These are phyloP conservation scores for Russula compacta DNA, from an alignment of 768 basidiomycete genomes.

Conservation along the genomic window DNA sequence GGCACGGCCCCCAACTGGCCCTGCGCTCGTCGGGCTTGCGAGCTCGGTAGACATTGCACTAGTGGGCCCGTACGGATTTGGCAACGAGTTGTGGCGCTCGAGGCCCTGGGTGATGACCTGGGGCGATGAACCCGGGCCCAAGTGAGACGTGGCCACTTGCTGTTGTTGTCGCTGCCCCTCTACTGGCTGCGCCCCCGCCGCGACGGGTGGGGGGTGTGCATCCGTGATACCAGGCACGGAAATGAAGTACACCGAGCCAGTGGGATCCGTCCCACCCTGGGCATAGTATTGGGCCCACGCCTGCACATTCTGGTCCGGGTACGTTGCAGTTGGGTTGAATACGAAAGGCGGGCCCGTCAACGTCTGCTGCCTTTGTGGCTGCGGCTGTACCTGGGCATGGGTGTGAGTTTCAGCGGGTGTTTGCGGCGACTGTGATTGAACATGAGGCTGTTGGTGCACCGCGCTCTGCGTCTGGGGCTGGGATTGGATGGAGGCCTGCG, in stretches of 20 bases:
- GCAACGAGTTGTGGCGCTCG: slow-evolving; percentile 10
- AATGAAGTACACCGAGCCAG: slow-evolving; percentile 74
- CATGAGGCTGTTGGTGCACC: slow-evolving; percentile 12
- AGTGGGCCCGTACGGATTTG: slow-evolving; percentile 11
- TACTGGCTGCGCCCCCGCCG: not conserved
- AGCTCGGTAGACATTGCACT: not conserved
- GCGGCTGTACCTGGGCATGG: slow-evolving; percentile 17
- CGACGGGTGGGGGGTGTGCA: not conserved
- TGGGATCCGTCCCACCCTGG: slow-evolving; percentile 62
- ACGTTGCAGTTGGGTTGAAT: slow-evolving; percentile 58
- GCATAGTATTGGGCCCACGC: slow-evolving; percentile 85
- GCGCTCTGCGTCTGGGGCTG: slow-evolving; percentile 27
- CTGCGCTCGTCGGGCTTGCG: not conserved
- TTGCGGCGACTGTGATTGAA: slow-evolving; percentile 21
- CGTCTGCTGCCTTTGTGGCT: slow-evolving; percentile 32
- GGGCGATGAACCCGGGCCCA: not conserved
- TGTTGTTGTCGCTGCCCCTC: slow-evolving; percentile 2
- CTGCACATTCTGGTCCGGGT: slow-evolving; percentile 73
- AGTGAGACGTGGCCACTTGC: not conserved
- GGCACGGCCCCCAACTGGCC: not conserved
- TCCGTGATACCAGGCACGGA: slow-evolving; percentile 68
- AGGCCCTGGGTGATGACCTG: too few relatives aligned
- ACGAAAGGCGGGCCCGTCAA: slow-evolving; percentile 37
- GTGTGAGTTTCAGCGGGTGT: slow-evolving; percentile 26
- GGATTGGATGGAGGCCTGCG: slow-evolving; percentile 24